phyloP scores from a whole-genome alignment of 2,329 filamentous ascomycete genomes.

The Phyllosticta citrichinensis region DNA sequence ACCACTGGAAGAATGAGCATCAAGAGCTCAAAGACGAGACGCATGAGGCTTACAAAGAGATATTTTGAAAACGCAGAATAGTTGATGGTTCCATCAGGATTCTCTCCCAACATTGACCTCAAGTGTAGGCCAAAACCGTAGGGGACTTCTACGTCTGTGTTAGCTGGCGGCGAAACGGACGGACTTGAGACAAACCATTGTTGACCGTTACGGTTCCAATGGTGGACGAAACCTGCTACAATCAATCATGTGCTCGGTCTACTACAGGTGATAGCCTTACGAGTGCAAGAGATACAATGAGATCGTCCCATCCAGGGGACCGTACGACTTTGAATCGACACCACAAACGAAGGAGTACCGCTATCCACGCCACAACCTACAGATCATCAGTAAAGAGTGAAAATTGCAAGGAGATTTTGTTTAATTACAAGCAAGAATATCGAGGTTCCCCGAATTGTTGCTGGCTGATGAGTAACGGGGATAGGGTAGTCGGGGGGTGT shows the following conservation, averaged over 20 bases:
- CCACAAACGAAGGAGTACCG: conserved; percentile 22
- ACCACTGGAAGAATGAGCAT: conserved; percentile 14
- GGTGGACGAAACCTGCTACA: conserved; percentile 15
- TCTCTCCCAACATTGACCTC: conserved; percentile 13
- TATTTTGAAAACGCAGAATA: conserved; percentile 14
- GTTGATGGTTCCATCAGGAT: conserved; percentile 11
- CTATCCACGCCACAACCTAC: conserved; percentile 19
- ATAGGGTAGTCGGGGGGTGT: conserved; percentile 4
- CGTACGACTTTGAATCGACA: conserved; percentile 18
- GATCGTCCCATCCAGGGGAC: conserved; percentile 28
- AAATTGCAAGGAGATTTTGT: too few relatives aligned
- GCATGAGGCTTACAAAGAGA: conserved; percentile 19
- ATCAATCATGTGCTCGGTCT: neutral
- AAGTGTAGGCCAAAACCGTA: conserved; percentile 26
- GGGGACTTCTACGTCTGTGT: conserved; percentile 19
- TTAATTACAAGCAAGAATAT: neutral
- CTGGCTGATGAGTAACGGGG: neutral
- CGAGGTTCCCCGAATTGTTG: conserved; percentile 3
- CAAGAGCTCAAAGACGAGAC: too few relatives aligned
- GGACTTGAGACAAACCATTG: conserved; percentile 18
- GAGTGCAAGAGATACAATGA: conserved; percentile 22
- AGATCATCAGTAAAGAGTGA: neutral
- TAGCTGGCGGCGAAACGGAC: conserved; percentile 1
- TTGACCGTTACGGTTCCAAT: conserved; percentile 23
- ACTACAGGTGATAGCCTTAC: conserved; percentile 7